phyloP scores from a whole-genome alignment of 441 rosid genomes.

The Populus hybrid region DNA sequence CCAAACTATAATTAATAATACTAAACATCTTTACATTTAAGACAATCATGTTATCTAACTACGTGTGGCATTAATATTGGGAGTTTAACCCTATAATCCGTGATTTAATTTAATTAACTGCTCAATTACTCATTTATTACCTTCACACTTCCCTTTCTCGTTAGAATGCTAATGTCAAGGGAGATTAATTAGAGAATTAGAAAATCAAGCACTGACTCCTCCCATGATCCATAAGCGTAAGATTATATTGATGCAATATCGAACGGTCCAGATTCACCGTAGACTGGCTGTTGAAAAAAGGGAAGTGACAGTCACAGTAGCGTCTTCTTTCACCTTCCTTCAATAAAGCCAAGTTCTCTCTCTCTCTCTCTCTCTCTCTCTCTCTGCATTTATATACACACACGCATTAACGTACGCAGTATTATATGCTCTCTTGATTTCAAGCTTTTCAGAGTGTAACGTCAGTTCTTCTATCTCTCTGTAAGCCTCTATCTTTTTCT shows the following conservation, averaged over 20 bases:
- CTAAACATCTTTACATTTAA: no score
- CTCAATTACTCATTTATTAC: no score
- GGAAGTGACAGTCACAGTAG: constrained; percentile 11
- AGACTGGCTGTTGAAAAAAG: constrained; percentile 37
- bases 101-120: no score
- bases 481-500: neutral
- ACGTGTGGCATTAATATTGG: no score
- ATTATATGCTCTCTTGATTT: neutral
- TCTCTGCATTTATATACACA: neutral
- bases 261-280: constrained; percentile 32
- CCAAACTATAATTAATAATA: neutral
- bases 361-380: constrained; percentile 4
- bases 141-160: no score
- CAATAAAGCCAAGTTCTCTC: constrained; percentile 6
- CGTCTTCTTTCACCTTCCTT: constrained; percentile 29
- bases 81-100: no score
- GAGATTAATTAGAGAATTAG: neutral
- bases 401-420: neutral
- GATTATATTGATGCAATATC: constrained; percentile 28
- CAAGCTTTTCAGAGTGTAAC: neutral
- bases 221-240: constrained; percentile 17
- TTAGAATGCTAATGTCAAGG: neutral
- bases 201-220: constrained; percentile 2
- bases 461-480: neutral
- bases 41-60: no score